These are phyloP conservation scores for Nepenthes alata DNA, from an alignment of 179 eudicot species.

Conservation along the genomic window DNA sequence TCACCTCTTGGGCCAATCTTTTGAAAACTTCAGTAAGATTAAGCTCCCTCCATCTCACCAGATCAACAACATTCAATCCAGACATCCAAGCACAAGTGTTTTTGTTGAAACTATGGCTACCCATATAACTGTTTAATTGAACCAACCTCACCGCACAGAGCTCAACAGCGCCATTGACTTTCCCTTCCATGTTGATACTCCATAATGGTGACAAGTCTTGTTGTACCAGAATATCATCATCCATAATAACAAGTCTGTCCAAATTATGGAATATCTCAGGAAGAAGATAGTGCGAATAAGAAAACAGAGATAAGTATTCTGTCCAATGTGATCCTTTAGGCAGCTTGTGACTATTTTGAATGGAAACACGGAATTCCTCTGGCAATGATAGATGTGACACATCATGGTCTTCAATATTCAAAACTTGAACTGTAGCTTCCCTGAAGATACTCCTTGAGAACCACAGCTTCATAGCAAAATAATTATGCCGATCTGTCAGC, in stretches of 20 bases:
- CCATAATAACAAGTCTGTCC: conserved; percentile 70
- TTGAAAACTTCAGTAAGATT: conserved; percentile 42
- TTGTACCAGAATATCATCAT: conserved; percentile 81
- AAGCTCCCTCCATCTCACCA: conserved; percentile 67
- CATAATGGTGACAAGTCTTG: conserved; percentile 67
- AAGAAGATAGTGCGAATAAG: conserved; percentile 67
- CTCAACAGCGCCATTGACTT: conserved; percentile 80
- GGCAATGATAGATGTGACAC: conserved; percentile 39
- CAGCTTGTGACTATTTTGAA: conserved; percentile 23
- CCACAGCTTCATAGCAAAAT: conserved; percentile 85
- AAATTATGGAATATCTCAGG: conserved; percentile 53
- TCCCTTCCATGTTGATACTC: conserved; percentile 59
- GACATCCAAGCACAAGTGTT: conserved; percentile 85
- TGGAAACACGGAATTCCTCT: conserved; percentile 72
- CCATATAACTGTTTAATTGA: conserved; percentile 43
- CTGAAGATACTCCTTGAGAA: conserved; percentile 45
- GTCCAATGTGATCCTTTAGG: conserved; percentile 39
- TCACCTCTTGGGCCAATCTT: conserved; percentile 59
- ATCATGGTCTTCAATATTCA: conserved; percentile 60
- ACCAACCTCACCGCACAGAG: conserved; percentile 54
- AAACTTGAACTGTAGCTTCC: conserved; percentile 60
- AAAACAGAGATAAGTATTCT: conserved; percentile 61
- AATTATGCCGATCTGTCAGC: conserved; percentile 69
- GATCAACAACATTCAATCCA: conserved; percentile 76
- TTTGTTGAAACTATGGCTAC: conserved; percentile 27